phyloP scores from a whole-genome alignment of 805 yeast species.

The Candida michaelii region DNA sequence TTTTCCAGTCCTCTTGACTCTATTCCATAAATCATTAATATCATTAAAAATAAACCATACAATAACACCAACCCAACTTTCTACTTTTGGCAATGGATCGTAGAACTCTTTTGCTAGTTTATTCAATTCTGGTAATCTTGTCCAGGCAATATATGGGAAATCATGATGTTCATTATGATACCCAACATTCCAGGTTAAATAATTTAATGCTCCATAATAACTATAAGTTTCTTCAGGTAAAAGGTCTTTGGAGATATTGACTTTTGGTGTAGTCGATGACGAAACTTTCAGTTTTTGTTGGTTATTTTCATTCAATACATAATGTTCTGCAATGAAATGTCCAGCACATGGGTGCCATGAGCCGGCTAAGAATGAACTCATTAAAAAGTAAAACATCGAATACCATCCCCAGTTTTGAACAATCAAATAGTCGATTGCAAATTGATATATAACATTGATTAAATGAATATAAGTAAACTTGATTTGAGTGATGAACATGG shows the following conservation, averaged over 20 bases:
- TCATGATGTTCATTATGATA: constrained; percentile 95
- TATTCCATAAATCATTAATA: constrained; percentile 69
- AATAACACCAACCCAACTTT: constrained; percentile 77
- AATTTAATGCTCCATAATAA: constrained; percentile 78
- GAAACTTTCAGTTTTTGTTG: constrained; percentile 25
- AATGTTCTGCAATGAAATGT: constrained; percentile 94
- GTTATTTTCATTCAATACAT: constrained; percentile 61
- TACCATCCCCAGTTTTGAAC: constrained; percentile 63
- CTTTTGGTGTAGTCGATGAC: constrained; percentile 10
- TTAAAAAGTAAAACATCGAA: constrained; percentile 62
- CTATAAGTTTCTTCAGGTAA: constrained; percentile 80
- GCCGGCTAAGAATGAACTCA: constrained; percentile 85
- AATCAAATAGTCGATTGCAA: constrained; percentile 56
- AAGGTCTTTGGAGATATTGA: constrained; percentile 28
- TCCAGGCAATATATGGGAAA: constrained; percentile 93
- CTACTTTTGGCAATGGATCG: constrained; percentile 72
- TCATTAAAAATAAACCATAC: constrained; percentile 69
- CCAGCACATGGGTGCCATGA: constrained; percentile 94
- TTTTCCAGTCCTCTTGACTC: constrained; percentile 66
- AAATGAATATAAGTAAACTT: constrained; percentile 75
- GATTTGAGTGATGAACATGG: constrained; percentile 79
- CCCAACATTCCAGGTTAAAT: constrained; percentile 89
- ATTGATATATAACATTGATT: constrained; percentile 62
- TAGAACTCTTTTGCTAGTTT: constrained; percentile 77
- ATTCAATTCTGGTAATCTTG: constrained; percentile 64